Conservation (phyloP, 73 alveolate species). For the Paramecium octaurelia region DNA sequence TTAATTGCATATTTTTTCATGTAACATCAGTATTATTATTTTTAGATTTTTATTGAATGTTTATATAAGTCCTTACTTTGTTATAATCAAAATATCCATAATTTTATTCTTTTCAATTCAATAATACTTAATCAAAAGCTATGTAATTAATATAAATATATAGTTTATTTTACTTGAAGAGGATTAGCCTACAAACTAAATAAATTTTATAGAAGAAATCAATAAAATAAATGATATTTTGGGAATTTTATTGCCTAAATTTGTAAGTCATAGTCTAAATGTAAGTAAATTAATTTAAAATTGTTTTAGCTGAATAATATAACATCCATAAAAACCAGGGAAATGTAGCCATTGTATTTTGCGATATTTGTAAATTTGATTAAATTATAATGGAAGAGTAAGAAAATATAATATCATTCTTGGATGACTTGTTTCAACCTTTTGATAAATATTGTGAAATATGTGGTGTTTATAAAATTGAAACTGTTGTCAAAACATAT, state of each 20-base stretch:
- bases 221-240: conserved; percentile 49
- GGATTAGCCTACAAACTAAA: conserved; percentile 5
- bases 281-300: neutral
- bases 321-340: conserved; percentile 36
- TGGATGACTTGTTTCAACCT: conserved; percentile 43
- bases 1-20: neutral
- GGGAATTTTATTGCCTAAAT: conserved; percentile 50
- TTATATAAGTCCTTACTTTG: neutral
- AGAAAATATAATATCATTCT: conserved; percentile 6
- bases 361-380: conserved; percentile 56
- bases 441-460: conserved; percentile 43
- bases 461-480: conserved; percentile 58
- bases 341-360: conserved; percentile 41
- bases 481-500: conserved; percentile 59
- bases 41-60: neutral
- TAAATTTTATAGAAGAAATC: conserved; percentile 27
- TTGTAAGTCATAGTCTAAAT: conserved; percentile 25
- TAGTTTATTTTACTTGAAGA: neutral
- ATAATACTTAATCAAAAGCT: neutral
- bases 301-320: neutral
- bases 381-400: conserved; percentile 47
- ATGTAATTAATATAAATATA: neutral
- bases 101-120: neutral
- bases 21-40: neutral
- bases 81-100: neutral